These are phyloP conservation scores for Selaginella tamariscina DNA, from an alignment of 75 land plant species.

Conservation along the genomic window DNA sequence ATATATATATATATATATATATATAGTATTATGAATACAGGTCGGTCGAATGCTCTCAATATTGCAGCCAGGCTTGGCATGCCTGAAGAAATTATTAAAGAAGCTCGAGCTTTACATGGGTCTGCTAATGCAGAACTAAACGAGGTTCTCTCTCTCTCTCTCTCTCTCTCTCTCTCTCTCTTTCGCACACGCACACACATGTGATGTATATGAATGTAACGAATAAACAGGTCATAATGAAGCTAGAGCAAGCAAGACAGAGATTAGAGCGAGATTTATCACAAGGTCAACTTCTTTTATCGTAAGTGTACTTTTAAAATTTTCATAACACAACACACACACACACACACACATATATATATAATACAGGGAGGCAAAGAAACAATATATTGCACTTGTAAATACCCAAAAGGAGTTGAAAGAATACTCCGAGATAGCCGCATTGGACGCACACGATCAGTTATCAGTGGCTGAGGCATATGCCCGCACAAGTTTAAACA, in stretches of 20 bases:
- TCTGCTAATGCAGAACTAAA: constrained; percentile 55
- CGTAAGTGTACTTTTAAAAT: constrained; percentile 13
- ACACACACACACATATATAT: no score
- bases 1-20: no score
- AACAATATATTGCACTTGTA: neutral
- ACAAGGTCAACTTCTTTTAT: constrained; percentile 14
- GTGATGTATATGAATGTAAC: constrained; percentile 1
- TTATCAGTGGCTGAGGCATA: constrained; percentile 19
- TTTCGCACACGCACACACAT: no score
- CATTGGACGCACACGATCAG: constrained; percentile 16
- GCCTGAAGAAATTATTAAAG: constrained; percentile 35
- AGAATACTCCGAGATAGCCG: constrained; percentile 6
- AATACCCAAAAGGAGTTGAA: constrained; percentile 10
- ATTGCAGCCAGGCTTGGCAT: constrained; percentile 80
- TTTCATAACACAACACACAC: no score
- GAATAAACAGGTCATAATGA: constrained; percentile 23
- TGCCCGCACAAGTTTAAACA: constrained; percentile 18
- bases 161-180: no score
- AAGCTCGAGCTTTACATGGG: constrained; percentile 56
- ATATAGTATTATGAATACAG: constrained; percentile 17
- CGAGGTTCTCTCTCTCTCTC: constrained; percentile 43
- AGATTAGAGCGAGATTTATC: constrained; percentile 17
- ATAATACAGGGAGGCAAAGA: constrained; percentile 18
- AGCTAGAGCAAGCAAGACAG: constrained; percentile 24
- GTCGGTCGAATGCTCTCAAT: constrained; percentile 80